These are phyloP conservation scores for Actinidia chinensis DNA, from an alignment of 179 eudicot species.

Conservation along the genomic window DNA sequence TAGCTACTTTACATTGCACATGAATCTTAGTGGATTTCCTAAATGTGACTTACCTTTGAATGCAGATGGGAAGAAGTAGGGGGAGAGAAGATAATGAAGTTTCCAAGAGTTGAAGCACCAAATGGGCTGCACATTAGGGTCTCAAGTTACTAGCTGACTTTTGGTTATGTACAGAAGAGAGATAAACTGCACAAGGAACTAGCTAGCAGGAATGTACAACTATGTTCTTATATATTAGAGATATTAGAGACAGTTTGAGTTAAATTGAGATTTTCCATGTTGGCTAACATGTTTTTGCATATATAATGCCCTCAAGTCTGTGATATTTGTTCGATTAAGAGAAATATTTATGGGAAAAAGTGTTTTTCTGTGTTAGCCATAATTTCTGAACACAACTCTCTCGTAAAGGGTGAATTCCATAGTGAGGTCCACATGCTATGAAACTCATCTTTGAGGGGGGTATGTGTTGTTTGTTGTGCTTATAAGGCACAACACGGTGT, in stretches of 20 bases:
- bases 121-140: slow-evolving; percentile 76
- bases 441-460: too few relatives aligned
- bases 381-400: too few relatives aligned
- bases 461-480: too few relatives aligned
- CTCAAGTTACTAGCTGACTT: slow-evolving; percentile 37
- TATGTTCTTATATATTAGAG: slow-evolving; percentile 15
- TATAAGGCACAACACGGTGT: too few relatives aligned
- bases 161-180: slow-evolving; percentile 15
- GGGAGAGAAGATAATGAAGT: slow-evolving; percentile 71
- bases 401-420: too few relatives aligned
- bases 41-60: not conserved
- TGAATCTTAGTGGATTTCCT: not conserved
- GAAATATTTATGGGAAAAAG: too few relatives aligned
- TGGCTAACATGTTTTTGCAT: not conserved
- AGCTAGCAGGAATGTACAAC: slow-evolving; percentile 20
- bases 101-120: slow-evolving; percentile 90
- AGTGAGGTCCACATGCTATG: too few relatives aligned
- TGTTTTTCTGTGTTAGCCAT: too few relatives aligned
- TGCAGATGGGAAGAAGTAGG: slow-evolving; percentile 82
- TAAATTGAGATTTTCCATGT: slow-evolving; percentile 9
- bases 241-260: not conserved
- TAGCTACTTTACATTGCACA: not conserved
- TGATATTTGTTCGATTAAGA: too few relatives aligned
- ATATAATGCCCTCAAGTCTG: not conserved
- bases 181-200: slow-evolving; percentile 16